Evolutionary conservation across 345 rosid genomes (phyloP), one percentile per base, ranked within the genome.

Genomic region (Pistacia vera): DNA sequence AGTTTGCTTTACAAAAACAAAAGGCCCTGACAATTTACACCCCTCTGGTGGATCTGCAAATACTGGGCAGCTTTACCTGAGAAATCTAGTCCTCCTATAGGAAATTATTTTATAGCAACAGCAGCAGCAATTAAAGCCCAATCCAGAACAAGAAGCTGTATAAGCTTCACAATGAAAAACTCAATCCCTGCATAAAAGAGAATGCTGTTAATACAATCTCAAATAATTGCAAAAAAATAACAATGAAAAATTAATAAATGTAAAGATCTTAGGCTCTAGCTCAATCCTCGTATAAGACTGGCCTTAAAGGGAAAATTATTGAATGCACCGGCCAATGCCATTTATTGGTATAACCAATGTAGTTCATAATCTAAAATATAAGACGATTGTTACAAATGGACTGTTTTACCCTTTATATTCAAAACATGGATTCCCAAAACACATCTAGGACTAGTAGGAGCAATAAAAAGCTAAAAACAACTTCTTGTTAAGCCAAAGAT

Each of bases 1-100:
- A 59, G 36, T 56, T 71, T 46, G 70, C 76, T 84, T 82, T 81
- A 84, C 88, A 81, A 71, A 79, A 72, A 66, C 71, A 69, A 63
- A 78, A 77, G 60, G 60, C 56, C 75, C 66, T 20, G 63, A 78
- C 76, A 62, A 76, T 80, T 80, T 78, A 81, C 79, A 78, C 28
- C 58, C 75, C 25, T 30, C 52, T 65, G 57, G 38, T 61, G 51
- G 56, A 68, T 49, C 38, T 75, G 73, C 65, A 68, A 73, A 41
- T 72, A 71, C 20, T 63, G 74, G 74, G 74, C 63, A 78, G 59
- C 75, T 63, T 81, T 66, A 63, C 66, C 64, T 56, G 20, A 48
- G 48, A 73, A 66, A 65, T 36, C 66, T 54, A 20, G 35, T 79
- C 74, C 56, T 66, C 51, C 62, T 63, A 46, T 3, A 52, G 57